Evolutionary conservation across 139 green algal genomes (phyloP).

Genomic region (Auxenochlorella pyrenoidosa): DNA sequence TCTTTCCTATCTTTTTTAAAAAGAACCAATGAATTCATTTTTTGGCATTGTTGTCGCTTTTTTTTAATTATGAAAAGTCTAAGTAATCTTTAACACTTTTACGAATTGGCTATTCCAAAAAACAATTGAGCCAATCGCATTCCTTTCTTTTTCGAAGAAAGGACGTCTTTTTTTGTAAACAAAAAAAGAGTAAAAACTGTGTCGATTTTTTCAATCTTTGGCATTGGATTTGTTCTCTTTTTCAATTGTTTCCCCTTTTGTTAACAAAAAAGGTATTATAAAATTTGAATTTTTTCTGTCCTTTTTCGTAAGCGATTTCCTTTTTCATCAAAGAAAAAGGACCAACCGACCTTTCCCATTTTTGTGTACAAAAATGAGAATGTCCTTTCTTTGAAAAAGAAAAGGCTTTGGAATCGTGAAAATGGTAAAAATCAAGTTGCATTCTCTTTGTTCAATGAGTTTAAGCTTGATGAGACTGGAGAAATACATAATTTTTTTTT

Average conservation of each 20-base stretch:
- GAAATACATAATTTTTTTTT: slow-evolving; percentile 9
- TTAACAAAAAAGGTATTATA: not conserved
- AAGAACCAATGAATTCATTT: not conserved
- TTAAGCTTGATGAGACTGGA: slow-evolving; percentile 6
- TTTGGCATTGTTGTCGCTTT: not conserved
- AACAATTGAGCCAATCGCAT: too few relatives aligned
- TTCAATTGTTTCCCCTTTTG: not conserved
- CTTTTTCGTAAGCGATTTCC: too few relatives aligned
- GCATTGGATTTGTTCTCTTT: not conserved
- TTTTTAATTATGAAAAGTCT: slow-evolving; percentile 5
- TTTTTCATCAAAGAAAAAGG: not conserved
- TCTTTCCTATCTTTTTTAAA: not conserved
- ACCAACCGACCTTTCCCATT: not conserved
- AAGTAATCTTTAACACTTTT: not conserved
- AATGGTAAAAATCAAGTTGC: not conserved
- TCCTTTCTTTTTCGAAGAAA: too few relatives aligned
- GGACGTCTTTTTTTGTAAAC: not conserved
- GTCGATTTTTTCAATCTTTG: not conserved
- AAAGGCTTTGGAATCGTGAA: not conserved
- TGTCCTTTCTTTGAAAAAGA: too few relatives aligned
- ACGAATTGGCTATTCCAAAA: slow-evolving; percentile 9
- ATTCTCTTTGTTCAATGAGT: slow-evolving; percentile 19
- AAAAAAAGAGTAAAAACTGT: too few relatives aligned
- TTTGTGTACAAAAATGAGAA: not conserved
- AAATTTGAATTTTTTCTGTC: too few relatives aligned